phyloP scores from a whole-genome alignment of 176 grass and related monocot species.

The Carex pumila region DNA sequence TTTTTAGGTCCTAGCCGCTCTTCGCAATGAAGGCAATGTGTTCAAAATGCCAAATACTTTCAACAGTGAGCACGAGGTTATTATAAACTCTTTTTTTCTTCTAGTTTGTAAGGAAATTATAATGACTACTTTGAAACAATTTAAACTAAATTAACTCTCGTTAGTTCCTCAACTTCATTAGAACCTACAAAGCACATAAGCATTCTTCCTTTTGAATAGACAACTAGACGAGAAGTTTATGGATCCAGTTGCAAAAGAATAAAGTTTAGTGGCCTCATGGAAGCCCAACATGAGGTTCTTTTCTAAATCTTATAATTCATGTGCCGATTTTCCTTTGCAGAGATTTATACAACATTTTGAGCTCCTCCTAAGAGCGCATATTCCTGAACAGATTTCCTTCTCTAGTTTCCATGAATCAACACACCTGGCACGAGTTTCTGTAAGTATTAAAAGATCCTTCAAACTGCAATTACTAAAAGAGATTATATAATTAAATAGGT shows the following conservation, averaged over 20 bases:
- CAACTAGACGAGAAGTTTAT: background rate
- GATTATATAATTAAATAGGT: background rate
- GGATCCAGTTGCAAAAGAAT: background rate
- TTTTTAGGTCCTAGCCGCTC: constrained; percentile 64
- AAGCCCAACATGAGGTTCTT: background rate
- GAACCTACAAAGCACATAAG: background rate
- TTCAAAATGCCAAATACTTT: constrained; percentile 71
- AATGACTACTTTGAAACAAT: background rate
- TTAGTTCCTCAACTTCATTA: background rate
- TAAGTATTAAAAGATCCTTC: constrained; percentile 30
- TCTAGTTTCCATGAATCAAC: constrained; percentile 74
- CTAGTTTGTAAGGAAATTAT: background rate
- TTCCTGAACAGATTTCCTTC: constrained; percentile 73
- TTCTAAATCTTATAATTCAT: constrained; percentile 1
- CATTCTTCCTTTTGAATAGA: background rate
- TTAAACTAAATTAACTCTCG: background rate
- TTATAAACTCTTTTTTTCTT: background rate
- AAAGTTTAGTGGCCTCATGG: background rate
- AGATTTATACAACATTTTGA: constrained; percentile 98
- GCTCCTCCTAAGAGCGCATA: constrained; percentile 70
- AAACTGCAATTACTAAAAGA: background rate
- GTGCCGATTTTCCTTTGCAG: constrained; percentile 33
- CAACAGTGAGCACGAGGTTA: constrained; percentile 84
- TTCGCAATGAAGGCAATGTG: constrained; percentile 63
- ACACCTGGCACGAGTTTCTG: constrained; percentile 44